Conservation (phyloP, 805 yeast genomes). For the Candida argentea region DNA sequence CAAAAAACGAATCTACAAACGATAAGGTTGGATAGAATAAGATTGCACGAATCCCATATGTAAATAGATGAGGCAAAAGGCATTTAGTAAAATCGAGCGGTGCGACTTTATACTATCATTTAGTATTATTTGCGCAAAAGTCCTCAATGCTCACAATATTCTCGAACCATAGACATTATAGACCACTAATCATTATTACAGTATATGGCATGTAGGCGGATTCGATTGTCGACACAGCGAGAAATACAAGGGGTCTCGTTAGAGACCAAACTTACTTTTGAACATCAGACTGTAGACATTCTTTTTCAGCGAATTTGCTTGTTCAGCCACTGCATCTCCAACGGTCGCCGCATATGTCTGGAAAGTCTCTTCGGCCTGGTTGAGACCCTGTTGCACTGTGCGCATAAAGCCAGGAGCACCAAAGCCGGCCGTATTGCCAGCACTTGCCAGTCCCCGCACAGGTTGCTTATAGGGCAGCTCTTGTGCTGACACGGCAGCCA, state of each 20-base stretch:
- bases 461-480: constrained; percentile 36
- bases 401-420: constrained; percentile 29
- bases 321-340: constrained; percentile 43
- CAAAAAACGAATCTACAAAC: constrained; percentile 21
- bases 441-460: constrained; percentile 23
- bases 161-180: not conserved
- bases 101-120: too few relatives aligned
- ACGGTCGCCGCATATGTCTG: constrained; percentile 49
- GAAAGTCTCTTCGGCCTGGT: constrained; percentile 41
- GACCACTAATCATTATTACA: too few relatives aligned
- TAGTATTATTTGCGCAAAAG: not conserved
- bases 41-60: constrained; percentile 3
- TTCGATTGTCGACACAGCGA: too few relatives aligned
- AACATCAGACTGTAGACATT: constrained; percentile 42
- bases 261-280: constrained; percentile 45
- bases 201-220: too few relatives aligned
- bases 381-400: constrained; percentile 42
- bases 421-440: constrained; percentile 30
- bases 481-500: constrained; percentile 7
- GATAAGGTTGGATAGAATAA: not conserved
- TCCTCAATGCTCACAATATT: not conserved
- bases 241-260: too few relatives aligned
- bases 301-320: constrained; percentile 39
- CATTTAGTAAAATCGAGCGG: too few relatives aligned
- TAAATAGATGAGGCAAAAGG: constrained; percentile 4